Conservation (phyloP, 2,329 filamentous ascomycete genomes). For the Colletotrichum sp. region DNA sequence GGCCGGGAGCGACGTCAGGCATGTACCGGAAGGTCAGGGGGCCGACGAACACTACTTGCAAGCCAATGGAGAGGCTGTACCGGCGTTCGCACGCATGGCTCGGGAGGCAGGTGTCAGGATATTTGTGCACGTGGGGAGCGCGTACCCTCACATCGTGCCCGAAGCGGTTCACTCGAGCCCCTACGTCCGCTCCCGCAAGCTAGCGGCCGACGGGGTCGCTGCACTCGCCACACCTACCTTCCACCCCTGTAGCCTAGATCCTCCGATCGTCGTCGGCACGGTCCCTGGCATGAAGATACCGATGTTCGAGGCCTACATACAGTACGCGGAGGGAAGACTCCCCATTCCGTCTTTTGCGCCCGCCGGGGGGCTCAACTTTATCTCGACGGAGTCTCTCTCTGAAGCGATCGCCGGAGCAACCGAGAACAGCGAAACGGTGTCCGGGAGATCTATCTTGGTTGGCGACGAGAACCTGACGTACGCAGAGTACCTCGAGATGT, state of each 20-base stretch:
- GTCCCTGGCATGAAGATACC: background rate
- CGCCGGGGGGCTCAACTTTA: background rate
- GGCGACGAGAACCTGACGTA: slow-evolving; percentile 4
- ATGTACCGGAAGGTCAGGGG: background rate
- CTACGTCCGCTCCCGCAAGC: slow-evolving; percentile 5
- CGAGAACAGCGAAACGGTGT: background rate
- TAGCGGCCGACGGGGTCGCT: background rate
- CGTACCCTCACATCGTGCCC: background rate
- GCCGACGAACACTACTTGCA: background rate
- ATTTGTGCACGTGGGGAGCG: slow-evolving; percentile 11
- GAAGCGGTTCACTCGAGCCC: background rate
- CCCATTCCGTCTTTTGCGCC: background rate
- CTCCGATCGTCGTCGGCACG: slow-evolving; percentile 5
- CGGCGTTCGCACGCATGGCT: background rate
- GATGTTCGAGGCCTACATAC: background rate
- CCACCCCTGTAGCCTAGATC: slow-evolving; percentile 1
- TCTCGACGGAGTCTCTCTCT: background rate
- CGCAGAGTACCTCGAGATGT: slow-evolving; percentile 2
- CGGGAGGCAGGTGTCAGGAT: background rate
- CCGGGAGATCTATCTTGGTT: background rate
- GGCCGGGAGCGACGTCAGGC: slow-evolving; percentile 9
- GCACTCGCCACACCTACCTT: background rate
- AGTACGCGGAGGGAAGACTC: background rate
- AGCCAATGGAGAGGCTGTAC: background rate
- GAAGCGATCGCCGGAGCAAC: background rate